These are phyloP conservation scores for Penicillium psychrosexuale DNA, from an alignment of 2,329 filamentous ascomycete genomes.

Conservation along the genomic window DNA sequence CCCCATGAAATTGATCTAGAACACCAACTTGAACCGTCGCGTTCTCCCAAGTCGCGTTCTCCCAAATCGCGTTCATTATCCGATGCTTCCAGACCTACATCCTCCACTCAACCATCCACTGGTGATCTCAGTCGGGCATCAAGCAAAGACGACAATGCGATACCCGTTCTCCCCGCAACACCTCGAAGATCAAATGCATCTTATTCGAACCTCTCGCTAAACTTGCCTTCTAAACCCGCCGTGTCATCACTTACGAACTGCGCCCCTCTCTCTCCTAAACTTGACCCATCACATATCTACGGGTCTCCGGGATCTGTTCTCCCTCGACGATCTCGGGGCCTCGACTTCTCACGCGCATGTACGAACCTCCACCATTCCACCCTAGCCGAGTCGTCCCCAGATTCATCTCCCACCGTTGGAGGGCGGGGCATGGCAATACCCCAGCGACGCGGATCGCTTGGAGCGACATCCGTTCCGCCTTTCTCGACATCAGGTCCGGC, in stretches of 20 bases:
- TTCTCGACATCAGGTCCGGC: slow-evolving; percentile 69
- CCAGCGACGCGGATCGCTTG: slow-evolving; percentile 59
- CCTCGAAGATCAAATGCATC: slow-evolving; percentile 67
- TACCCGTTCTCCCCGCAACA: slow-evolving; percentile 60
- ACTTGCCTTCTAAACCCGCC: slow-evolving; percentile 58
- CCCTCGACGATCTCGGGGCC: slow-evolving; percentile 79
- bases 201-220: slow-evolving; percentile 64
- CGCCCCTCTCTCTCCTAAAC: slow-evolving; percentile 75
- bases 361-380: slow-evolving; percentile 96
- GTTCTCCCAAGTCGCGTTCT: slow-evolving; percentile 56
- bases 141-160: slow-evolving; percentile 65
- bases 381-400: slow-evolving; percentile 82
- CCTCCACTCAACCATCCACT: slow-evolving; percentile 60
- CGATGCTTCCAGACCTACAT: slow-evolving; percentile 58
- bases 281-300: slow-evolving; percentile 80
- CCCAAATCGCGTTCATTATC: slow-evolving; percentile 63
- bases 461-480: slow-evolving; percentile 54
- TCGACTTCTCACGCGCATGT: slow-evolving; percentile 90
- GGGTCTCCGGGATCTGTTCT: slow-evolving; percentile 83
- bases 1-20: slow-evolving; percentile 17
- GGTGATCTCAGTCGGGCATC: slow-evolving; percentile 51
- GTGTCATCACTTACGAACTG: slow-evolving; percentile 55
- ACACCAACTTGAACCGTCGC: slow-evolving; percentile 22
- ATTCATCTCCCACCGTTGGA: slow-evolving; percentile 82
- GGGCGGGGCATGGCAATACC: slow-evolving; percentile 64